A percentile compares a stretch with the other conserved stretches of the same genome.
These are phyloP conservation scores for Arthrobotrys pseudoclavata DNA, from an alignment of 2,329 filamentous ascomycete genomes.

Conservation along the genomic window DNA sequence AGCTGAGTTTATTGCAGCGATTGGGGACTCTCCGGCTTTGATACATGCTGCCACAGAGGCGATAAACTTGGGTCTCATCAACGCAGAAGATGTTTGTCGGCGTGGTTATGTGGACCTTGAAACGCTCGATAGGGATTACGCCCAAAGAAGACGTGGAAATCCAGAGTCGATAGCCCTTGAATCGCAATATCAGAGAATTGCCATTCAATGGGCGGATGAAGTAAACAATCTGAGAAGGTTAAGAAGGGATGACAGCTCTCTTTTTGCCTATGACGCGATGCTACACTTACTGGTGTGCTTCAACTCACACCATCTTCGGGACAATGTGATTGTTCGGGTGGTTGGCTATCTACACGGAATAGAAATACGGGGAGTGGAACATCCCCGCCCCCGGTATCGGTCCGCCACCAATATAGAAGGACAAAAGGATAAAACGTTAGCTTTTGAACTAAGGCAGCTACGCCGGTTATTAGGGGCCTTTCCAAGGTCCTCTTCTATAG, in stretches of 20 bases:
- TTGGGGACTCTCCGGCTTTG: not conserved
- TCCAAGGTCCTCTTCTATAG: not conserved
- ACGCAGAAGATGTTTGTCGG: not conserved
- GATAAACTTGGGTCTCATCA: not conserved
- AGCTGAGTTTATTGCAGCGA: not conserved
- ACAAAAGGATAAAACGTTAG: too few relatives aligned
- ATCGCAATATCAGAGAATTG: not conserved
- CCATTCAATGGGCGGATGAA: not conserved
- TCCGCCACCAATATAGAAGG: too few relatives aligned
- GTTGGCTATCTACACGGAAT: too few relatives aligned
- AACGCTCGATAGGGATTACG: not conserved
- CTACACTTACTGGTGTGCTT: too few relatives aligned
- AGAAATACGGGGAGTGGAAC: too few relatives aligned
- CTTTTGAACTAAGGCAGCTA: not conserved
- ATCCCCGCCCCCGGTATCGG: too few relatives aligned
- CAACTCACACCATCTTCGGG: too few relatives aligned
- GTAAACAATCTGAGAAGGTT: not conserved
- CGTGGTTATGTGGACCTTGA: not conserved
- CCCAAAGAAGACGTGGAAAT: too few relatives aligned
- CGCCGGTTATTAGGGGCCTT: not conserved
- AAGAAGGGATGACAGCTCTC: too few relatives aligned
- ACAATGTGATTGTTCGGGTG: too few relatives aligned
- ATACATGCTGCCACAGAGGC: not conserved
- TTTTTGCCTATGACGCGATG: not conserved
- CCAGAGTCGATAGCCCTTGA: not conserved